Percentiles rank a stretch among this genome's conserved stretches.
These are phyloP conservation scores for Pichia deserticola DNA, from an alignment of 805 yeast species.

Conservation along the genomic window DNA sequence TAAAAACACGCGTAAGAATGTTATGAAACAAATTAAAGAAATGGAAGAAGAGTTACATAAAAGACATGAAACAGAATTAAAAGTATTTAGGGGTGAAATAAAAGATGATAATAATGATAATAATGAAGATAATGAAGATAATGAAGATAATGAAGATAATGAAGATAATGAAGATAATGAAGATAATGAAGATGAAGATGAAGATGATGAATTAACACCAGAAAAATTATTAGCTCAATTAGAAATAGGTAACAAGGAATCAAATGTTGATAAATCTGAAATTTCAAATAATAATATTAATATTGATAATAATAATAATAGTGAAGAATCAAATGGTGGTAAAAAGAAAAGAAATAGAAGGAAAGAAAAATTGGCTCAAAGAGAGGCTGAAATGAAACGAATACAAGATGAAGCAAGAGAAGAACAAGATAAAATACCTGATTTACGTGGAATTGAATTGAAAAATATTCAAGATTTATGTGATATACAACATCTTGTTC, in stretches of 20 bases:
- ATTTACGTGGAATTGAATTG: conserved; percentile 64
- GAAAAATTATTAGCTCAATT: conserved; percentile 59
- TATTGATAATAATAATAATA: too few relatives aligned
- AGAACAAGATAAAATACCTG: conserved; percentile 64
- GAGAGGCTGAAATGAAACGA: conserved; percentile 61
- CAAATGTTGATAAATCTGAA: too few relatives aligned
- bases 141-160: conserved; percentile 36
- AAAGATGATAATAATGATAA: conserved; percentile 12
- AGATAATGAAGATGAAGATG: conserved; percentile 24
- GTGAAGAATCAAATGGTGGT: conserved; percentile 2
- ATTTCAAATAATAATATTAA: neutral
- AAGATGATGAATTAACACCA: conserved; percentile 52
- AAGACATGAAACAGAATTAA: conserved; percentile 50
- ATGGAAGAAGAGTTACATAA: conserved; percentile 49
- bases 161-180: conserved; percentile 39
- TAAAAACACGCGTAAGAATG: conserved; percentile 67
- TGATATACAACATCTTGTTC: conserved; percentile 37
- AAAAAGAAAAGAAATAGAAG: conserved; percentile 62
- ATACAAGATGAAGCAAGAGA: conserved; percentile 58
- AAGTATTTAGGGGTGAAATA: conserved; percentile 12
- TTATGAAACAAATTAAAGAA: conserved; percentile 49
- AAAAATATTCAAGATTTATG: conserved; percentile 55
- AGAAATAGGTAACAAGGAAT: conserved; percentile 29
- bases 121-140: conserved; percentile 33
- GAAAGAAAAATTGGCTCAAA: conserved; percentile 70